Base-by-base conservation (phyloP, 2,329 filamentous ascomycete genomes). In the Calonectria multiphialidica region DNA sequence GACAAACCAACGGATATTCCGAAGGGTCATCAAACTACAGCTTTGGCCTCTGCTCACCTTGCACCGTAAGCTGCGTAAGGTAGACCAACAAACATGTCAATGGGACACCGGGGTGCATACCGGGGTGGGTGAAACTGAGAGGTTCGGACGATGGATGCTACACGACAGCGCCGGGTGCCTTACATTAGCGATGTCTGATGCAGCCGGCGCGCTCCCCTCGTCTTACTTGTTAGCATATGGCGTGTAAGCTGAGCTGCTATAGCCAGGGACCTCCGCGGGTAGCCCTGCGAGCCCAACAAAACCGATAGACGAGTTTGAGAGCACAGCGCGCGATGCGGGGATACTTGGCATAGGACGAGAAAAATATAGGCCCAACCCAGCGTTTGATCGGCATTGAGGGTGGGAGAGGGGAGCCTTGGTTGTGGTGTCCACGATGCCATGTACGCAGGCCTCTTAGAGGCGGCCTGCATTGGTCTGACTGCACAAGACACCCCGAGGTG, bases 91-190 rank as follows among this genome's bases (percentile, higher is more conserved):
- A 50, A 50, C 57, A 21, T 49, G 23, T 21, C 28, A 40, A 44
- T 16, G 23, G 16, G 37, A 23, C 40, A 33, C n/a, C 47, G 18
- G 69, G 37, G 10, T 42, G 28, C 37, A 55, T 23, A 28, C 30
- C 28, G 6, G 57, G 28, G 66, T 55, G 18, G 40, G 47, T 64
- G 69, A 59, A 59, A 57, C 57, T 23, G 63, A 30, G 63, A 30
- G 47, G 64, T 71, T 71, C 47, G 69, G 64, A 71, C 47, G 69
- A 71, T 63, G 53, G 55, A 44, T 62, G 64, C 44, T 61, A 61
- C 61, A 49, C 40, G 15, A 53, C 42, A 37, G 35, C 8, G 49
- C n/a, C 21, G 68, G 45, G 61, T 45, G 66, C 40, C 42, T 63
- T 55, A 50, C 64, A 49, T 67, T 67, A 42, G 62, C 40, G 69